Evolutionary conservation across 164 flowering plant species (phyloP).

Genomic region (Sextonia rubra): DNA sequence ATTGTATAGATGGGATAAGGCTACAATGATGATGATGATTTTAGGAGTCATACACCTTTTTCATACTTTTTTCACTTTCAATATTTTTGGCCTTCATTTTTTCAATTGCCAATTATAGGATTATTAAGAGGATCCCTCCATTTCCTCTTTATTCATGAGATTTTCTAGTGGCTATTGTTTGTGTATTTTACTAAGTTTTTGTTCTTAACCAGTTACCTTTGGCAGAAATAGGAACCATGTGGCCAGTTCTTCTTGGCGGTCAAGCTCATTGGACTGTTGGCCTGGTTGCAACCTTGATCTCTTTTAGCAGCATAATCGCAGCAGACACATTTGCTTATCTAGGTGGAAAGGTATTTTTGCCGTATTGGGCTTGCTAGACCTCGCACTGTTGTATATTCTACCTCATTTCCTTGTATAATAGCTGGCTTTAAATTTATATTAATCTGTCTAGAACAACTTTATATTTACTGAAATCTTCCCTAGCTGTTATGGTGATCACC

Average conservation of each 20-base stretch:
- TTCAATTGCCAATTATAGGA: background rate
- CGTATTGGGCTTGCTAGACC: background rate
- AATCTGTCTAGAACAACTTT: too few relatives aligned
- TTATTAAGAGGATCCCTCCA: background rate
- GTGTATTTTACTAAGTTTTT: constrained; percentile 13
- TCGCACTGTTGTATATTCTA: background rate
- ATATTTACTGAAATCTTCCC: too few relatives aligned
- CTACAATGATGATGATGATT: too few relatives aligned
- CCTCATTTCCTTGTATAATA: background rate
- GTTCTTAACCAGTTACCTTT: constrained; percentile 25
- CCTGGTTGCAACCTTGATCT: constrained; percentile 84
- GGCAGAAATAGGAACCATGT: constrained; percentile 54
- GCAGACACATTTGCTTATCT: constrained; percentile 94
- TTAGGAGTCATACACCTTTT: too few relatives aligned
- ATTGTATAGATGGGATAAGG: too few relatives aligned
- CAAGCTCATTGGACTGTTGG: constrained; percentile 97
- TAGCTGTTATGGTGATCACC: too few relatives aligned
- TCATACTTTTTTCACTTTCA: background rate
- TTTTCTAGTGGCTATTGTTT: constrained; percentile 7
- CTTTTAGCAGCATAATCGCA: constrained; percentile 84
- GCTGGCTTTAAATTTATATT: too few relatives aligned
- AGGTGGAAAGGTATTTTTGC: constrained; percentile 76
- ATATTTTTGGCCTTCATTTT: background rate
- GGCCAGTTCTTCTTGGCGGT: constrained; percentile 95
- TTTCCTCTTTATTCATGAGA: background rate